Evolutionary conservation across 2,329 filamentous ascomycete species (phyloP).

Genomic region (Alternaria alternata): DNA sequence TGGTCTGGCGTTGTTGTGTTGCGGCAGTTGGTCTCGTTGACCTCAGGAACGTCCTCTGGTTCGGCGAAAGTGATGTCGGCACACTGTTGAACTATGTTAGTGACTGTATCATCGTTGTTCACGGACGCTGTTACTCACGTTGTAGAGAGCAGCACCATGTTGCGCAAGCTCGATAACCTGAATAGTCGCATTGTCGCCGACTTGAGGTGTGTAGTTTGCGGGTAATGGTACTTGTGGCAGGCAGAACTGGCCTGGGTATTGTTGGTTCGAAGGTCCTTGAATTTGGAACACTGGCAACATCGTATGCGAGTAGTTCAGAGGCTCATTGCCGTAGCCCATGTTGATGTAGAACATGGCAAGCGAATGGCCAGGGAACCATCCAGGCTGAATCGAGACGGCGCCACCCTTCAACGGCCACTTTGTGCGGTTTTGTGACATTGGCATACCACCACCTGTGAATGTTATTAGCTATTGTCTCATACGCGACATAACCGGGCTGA

Average conservation of each 20-base stretch:
- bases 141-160: slow-evolving; percentile 84
- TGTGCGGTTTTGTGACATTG: slow-evolving; percentile 80
- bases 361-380: slow-evolving; percentile 91
- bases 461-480: slow-evolving; percentile 17
- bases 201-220: slow-evolving; percentile 70
- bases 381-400: slow-evolving; percentile 88
- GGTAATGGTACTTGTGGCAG: slow-evolving; percentile 89
- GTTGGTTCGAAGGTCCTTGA: slow-evolving; percentile 78
- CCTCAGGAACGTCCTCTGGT: slow-evolving; percentile 75
- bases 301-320: slow-evolving; percentile 84
- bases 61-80: slow-evolving; percentile 93
- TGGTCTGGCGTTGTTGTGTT: slow-evolving; percentile 68
- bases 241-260: slow-evolving; percentile 90
- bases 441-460: slow-evolving; percentile 79
- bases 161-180: slow-evolving; percentile 84
- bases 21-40: slow-evolving; percentile 86
- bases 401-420: slow-evolving; percentile 90
- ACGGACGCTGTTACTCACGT: slow-evolving; percentile 62
- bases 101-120: neutral
- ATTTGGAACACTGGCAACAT: slow-evolving; percentile 86
- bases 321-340: slow-evolving; percentile 82
- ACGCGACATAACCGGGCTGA: neutral
- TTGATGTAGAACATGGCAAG: slow-evolving; percentile 90
- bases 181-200: slow-evolving; percentile 90
- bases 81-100: slow-evolving; percentile 66